Conservation (phyloP, 1,284 basidiomycete species). For the Coniferiporia weirii region DNA sequence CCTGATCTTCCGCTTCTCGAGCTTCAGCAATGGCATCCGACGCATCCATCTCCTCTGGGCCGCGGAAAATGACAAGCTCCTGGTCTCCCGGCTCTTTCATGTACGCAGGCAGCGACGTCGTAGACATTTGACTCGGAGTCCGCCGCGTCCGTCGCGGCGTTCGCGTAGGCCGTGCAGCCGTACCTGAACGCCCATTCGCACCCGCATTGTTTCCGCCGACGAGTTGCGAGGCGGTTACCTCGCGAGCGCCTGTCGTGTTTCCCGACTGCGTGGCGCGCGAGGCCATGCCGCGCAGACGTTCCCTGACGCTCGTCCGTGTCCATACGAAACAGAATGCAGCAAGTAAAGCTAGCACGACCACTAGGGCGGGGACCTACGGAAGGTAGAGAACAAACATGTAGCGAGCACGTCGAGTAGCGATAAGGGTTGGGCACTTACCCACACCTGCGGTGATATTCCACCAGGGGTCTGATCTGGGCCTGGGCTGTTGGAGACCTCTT, state of each 20-base stretch:
- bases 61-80: slow-evolving; percentile 62
- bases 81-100: slow-evolving; percentile 76
- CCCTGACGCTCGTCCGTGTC: slow-evolving; percentile 8
- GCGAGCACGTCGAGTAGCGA: not conserved
- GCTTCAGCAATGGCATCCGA: slow-evolving; percentile 15
- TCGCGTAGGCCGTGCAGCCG: not conserved
- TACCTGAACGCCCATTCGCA: not conserved
- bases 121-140: slow-evolving; percentile 63
- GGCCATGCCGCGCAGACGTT: slow-evolving; percentile 5
- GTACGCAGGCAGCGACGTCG: slow-evolving; percentile 65
- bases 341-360: slow-evolving; percentile 9
- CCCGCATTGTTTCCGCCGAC: not conserved
- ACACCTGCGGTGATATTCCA: slow-evolving; percentile 3
- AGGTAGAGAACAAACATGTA: not conserved
- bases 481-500: not conserved
- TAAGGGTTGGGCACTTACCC: not conserved
- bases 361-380: slow-evolving; percentile 12
- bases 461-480: not conserved
- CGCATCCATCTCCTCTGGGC: slow-evolving; percentile 17
- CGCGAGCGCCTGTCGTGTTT: not conserved
- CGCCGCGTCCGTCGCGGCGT: slow-evolving; percentile 41
- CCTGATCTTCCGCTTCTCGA: slow-evolving; percentile 15
- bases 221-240: slow-evolving; percentile 16
- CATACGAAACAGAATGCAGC: slow-evolving; percentile 13
- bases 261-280: not conserved